Percentiles rank a stretch among this genome's conserved stretches.
Conservation (phyloP, 805 yeast species). For the Phaffomyces thermotolerans region DNA sequence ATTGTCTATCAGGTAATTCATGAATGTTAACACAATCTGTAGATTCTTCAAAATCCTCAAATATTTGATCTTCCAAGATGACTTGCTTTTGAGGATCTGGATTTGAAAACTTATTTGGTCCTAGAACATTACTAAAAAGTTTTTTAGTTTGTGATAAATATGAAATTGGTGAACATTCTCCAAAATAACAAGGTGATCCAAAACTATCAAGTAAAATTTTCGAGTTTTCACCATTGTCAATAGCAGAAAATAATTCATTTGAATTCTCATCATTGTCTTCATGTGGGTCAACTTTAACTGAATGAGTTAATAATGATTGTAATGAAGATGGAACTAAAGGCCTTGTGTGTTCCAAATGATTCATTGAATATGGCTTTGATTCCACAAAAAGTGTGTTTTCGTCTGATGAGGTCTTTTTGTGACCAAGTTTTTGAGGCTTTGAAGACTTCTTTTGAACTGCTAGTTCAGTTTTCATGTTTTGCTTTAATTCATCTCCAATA, state of each 20-base stretch:
- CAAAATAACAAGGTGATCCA: slow-evolving; percentile 32
- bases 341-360: background rate
- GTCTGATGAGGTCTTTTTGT: too few relatives aligned
- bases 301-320: slow-evolving; percentile 16
- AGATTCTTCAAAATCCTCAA: background rate
- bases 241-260: slow-evolving; percentile 9
- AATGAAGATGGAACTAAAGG: slow-evolving; percentile 12
- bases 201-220: slow-evolving; percentile 29
- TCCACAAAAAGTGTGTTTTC: too few relatives aligned
- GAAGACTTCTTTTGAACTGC: too few relatives aligned
- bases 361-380: background rate
- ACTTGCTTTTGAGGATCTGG: slow-evolving; percentile 30
- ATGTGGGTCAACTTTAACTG: slow-evolving; percentile 10
- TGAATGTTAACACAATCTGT: background rate
- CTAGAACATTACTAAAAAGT: slow-evolving; percentile 27
- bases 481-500: too few relatives aligned
- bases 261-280: slow-evolving; percentile 12
- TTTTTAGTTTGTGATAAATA: slow-evolving; percentile 34
- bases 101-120: slow-evolving; percentile 29
- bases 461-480: too few relatives aligned
- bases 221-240: slow-evolving; percentile 15
- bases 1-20: slow-evolving; percentile 25
- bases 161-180: slow-evolving; percentile 37
- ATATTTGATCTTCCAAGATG: slow-evolving; percentile 17
- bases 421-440: too few relatives aligned